These are phyloP conservation scores for Arabidopsis suecica DNA, from an alignment of 345 rosid genomes.

Conservation along the genomic window DNA sequence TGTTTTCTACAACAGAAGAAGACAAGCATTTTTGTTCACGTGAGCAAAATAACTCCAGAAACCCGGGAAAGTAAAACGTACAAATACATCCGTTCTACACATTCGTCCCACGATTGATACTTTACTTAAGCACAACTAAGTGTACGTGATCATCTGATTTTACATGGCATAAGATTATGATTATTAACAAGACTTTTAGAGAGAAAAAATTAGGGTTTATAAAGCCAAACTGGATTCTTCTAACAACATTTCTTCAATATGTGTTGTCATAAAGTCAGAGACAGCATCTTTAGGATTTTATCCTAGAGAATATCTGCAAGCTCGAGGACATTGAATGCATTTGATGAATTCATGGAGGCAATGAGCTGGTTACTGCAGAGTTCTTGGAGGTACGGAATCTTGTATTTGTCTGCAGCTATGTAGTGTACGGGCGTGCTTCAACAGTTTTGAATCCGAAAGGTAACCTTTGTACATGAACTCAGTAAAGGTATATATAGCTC, in stretches of 20 bases:
- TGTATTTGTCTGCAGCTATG: not conserved
- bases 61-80: conserved; percentile 39
- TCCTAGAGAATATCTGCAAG: conserved; percentile 14
- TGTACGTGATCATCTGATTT: not conserved
- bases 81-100: conserved; percentile 15
- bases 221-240: not conserved
- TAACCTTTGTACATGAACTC: not conserved
- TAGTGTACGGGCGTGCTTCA: conserved; percentile 1
- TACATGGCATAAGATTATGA: not conserved
- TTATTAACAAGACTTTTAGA: not conserved
- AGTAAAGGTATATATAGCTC: not conserved
- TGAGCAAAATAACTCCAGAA: conserved; percentile 38
- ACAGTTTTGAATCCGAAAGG: not conserved
- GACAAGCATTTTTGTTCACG: conserved; percentile 39
- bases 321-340: not conserved
- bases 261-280: not conserved
- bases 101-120: not conserved
- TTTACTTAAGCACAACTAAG: not conserved
- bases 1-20: conserved; percentile 28
- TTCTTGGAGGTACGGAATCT: conserved; percentile 27
- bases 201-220: not conserved
- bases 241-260: conserved; percentile 45
- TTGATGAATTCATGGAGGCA: not conserved
- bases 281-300: conserved; percentile 5
- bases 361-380: not conserved